Percentiles rank a stretch among this genome's conserved stretches.
Evolutionary conservation across 345 rosid species (phyloP).

Genomic region (Camelina laxa): DNA sequence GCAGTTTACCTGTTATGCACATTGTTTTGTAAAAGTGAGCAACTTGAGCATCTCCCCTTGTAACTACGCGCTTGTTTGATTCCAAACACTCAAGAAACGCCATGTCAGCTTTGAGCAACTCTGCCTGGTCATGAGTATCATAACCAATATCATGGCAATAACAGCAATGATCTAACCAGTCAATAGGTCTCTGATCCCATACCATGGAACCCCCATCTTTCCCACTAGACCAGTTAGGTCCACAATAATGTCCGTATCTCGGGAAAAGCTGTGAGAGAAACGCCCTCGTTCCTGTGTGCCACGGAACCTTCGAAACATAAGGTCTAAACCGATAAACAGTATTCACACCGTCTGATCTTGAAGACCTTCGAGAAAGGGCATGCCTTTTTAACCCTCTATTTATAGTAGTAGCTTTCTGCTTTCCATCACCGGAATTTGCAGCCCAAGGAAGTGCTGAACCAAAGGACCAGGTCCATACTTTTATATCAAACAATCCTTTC

Average conservation of each 20-base stretch:
- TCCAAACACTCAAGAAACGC: slow-evolving; percentile 94
- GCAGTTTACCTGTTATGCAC: slow-evolving; percentile 77
- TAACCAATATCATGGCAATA: slow-evolving; percentile 98
- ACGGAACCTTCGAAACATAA: slow-evolving; percentile 88
- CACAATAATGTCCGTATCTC: slow-evolving; percentile 93
- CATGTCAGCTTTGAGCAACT: slow-evolving; percentile 81
- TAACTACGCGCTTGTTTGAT: slow-evolving; percentile 56
- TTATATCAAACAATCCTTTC: slow-evolving; percentile 50
- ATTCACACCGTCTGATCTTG: slow-evolving; percentile 32
- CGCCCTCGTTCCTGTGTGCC: slow-evolving; percentile 94
- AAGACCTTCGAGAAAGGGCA: slow-evolving; percentile 43
- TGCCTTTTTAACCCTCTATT: slow-evolving; percentile 65
- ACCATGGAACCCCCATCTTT: slow-evolving; percentile 77
- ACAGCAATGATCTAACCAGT: slow-evolving; percentile 97
- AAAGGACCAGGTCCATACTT: slow-evolving; percentile 67
- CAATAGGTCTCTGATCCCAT: slow-evolving; percentile 96
- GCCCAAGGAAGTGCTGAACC: slow-evolving; percentile 65
- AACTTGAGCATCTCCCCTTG: slow-evolving; percentile 63
- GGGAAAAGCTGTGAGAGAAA: slow-evolving; percentile 92
- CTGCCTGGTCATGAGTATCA: slow-evolving; percentile 87
- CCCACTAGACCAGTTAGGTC: slow-evolving; percentile 99
- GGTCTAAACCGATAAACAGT: slow-evolving; percentile 77
- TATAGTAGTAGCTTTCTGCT: slow-evolving; percentile 58
- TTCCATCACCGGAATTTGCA: slow-evolving; percentile 40
- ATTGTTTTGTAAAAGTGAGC: slow-evolving; percentile 83